Evolutionary conservation across 129 eudicot species (phyloP), one percentile per base, ranked within the genome.

Genomic region (Tanacetum coccineum): DNA sequence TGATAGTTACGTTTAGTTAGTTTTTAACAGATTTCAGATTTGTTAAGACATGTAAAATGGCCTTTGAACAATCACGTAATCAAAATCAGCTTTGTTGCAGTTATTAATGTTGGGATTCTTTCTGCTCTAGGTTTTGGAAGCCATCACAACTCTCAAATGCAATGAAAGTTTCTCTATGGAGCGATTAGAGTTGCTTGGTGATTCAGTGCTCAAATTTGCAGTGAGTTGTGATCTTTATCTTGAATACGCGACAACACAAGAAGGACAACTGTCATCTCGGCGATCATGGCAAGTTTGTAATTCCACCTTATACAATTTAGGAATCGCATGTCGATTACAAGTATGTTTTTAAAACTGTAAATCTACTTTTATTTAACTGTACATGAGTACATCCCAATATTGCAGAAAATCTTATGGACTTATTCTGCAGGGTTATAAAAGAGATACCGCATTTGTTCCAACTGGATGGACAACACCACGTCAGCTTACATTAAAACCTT

Each of bases 391-490:
- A 30, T 30, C 39, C 30, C 30, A 26, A 36, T 51, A 19, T 65
- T 26, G 8, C 20, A 17, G n/a, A 21, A 50, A 30, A 12, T 12
- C 18, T 18, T 6, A 44, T 21, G 64, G 53, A 42, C 6, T 57
- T 21, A 62, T 17, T 56, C 64, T 46, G 17, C 71, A 90, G 95
- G 84, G 69, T 28, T 93, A 86, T 59, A 83, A 89, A 67, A 74
- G 96, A 44, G 99, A 93, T 66, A 46, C 73, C 73, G 82, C 99
- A 51, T 93, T 93, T 74, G 96, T 89, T 66, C 93, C 99, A 1
- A 84, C 95, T 9, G 72, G 90, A 18, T 93, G 96, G 96, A 80
- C 81, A 8, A 96, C 99, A 17, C 99, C 96, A 13, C 96, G 99
- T 14, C 96, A 89, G 79, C 76, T 28, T 25, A 79, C 95, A 12